Conservation (phyloP, 331 rosid species). For the Spiraea crenata region DNA sequence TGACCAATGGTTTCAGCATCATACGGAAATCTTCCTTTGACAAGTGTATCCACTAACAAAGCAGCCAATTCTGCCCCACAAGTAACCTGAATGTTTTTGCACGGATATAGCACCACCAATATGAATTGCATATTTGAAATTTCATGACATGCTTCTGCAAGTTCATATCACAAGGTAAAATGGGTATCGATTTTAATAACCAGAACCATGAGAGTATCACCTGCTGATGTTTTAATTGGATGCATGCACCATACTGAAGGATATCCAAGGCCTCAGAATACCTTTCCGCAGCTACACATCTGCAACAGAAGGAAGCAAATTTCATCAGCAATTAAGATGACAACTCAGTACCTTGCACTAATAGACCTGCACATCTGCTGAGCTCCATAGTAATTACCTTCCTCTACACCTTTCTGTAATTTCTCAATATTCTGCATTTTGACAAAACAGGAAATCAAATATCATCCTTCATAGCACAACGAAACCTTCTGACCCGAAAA, state of each 20-base stretch:
- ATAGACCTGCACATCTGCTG: conserved; percentile 92
- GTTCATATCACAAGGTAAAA: neutral
- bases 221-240: conserved; percentile 76
- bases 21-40: conserved; percentile 71
- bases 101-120: neutral
- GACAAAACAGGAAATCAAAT: conserved; percentile 4
- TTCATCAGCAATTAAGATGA: neutral
- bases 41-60: conserved; percentile 79
- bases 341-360: conserved; percentile 61
- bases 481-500: neutral
- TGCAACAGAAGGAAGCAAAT: conserved; percentile 35
- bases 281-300: conserved; percentile 78
- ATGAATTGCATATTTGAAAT: neutral
- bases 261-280: conserved; percentile 78
- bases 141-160: conserved; percentile 3
- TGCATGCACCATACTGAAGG: conserved; percentile 83
- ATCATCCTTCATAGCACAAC: neutral
- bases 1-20: conserved; percentile 65
- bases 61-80: conserved; percentile 97
- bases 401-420: conserved; percentile 65
- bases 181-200: conserved; percentile 1
- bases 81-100: conserved; percentile 55
- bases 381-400: conserved; percentile 86
- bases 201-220: conserved; percentile 29
- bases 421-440: conserved; percentile 74